Base-by-base conservation (phyloP, 345 rosid genomes). In the Reutealis trisperma region DNA sequence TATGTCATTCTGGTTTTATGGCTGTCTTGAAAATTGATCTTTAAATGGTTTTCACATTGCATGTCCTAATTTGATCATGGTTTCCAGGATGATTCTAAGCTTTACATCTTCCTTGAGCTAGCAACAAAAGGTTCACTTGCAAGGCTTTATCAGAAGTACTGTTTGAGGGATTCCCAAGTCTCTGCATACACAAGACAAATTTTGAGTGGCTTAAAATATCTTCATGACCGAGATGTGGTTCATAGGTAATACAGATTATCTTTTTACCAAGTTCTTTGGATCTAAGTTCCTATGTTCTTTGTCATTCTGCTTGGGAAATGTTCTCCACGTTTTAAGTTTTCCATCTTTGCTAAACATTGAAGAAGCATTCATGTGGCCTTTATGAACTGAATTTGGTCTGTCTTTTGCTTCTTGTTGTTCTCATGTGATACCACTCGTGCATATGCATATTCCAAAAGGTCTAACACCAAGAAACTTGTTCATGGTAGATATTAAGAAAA, bases 21-120 rank as follows among this genome's bases (percentile, higher is more conserved):
- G 64, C 8, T 34, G 6, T 21, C 1, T n/a, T 34, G 27, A 15
- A 65, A 71, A 34, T 37, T 37, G 15, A 34, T 57, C 37, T 13
- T 71, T 22, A 14, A 57, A 15, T 8, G 62, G 65, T 32, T 58
- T 41, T 69, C 9, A 21, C 24, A 25, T 34, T 54, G 63, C 58
- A 8, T 34, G 10, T 57, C 32, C 41, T 51, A 70, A 70, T 27
- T 70, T 70, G 13, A 52, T 70, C 30, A 70, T 25, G 71, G 10
- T 70, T 70, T 66, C n/a, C 73, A 67, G 80, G 84, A 62, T 76
- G 75, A 60, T n/a, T 30, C 57, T n/a, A 72, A 67, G 60, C 62
- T 81, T 7, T 81, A 72, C 62, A 77, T 81, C 74, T 81, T 81
- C 52, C 83, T 81, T 66, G 80, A 81, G 80, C 77, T 76, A 1